Percentiles rank a stretch among this genome's conserved stretches.
Conservation (phyloP, 192 early-diverging fungal genomes). For the Coemansia sp. region DNA sequence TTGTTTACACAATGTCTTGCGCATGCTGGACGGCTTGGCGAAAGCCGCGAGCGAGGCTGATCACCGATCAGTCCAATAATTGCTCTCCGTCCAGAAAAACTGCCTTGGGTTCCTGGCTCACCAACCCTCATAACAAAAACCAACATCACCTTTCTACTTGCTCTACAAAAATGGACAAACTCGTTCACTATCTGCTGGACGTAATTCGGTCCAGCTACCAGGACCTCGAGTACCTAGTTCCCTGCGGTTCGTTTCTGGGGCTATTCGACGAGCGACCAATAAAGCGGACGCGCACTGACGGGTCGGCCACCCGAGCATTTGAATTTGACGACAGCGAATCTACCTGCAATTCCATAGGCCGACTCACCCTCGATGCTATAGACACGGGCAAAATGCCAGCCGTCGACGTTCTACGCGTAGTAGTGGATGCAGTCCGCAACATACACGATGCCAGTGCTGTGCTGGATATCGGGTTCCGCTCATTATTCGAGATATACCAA, state of each 20-base stretch:
- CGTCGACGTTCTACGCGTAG: constrained; percentile 29
- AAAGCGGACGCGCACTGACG: constrained; percentile 32
- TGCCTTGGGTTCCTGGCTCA: background rate
- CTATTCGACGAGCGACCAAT: constrained; percentile 52
- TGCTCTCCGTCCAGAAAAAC: background rate
- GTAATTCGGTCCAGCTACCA: constrained; percentile 51
- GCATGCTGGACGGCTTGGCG: too few relatives aligned
- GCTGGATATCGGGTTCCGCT: constrained; percentile 48
- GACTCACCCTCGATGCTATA: constrained; percentile 32
- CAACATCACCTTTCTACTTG: background rate
- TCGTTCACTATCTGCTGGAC: constrained; percentile 31
- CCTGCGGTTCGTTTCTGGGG: constrained; percentile 49
- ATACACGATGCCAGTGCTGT: constrained; percentile 48
- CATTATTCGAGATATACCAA: constrained; percentile 46
- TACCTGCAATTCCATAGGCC: constrained; percentile 22
- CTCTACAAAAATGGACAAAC: constrained; percentile 17
- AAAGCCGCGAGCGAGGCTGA: too few relatives aligned
- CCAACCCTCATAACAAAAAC: too few relatives aligned
- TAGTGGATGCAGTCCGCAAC: constrained; percentile 42
- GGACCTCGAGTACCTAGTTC: constrained; percentile 47
- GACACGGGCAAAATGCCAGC: constrained; percentile 7
- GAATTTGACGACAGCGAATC: constrained; percentile 52
- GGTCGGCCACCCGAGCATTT: constrained; percentile 1
- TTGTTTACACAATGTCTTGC: too few relatives aligned
- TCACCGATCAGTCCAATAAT: background rate